Conservation (phyloP, 2,329 filamentous ascomycete genomes). For the Diplodia mutila region DNA sequence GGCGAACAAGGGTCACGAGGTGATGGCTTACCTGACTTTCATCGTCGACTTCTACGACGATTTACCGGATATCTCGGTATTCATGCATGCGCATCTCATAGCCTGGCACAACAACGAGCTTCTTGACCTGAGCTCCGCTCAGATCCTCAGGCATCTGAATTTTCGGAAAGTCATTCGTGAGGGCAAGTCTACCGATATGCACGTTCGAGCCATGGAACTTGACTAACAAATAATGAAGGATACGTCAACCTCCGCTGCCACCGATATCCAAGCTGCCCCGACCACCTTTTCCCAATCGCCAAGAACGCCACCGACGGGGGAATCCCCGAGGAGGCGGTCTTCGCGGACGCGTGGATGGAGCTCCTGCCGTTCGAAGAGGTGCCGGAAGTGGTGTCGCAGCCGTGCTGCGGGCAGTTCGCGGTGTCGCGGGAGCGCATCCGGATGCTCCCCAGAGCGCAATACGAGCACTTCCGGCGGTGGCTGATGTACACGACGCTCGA, state of each 20-base stretch:
- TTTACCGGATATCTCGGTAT: constrained; percentile 31
- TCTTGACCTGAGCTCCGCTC: constrained; percentile 43
- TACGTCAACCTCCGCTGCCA: constrained; percentile 49
- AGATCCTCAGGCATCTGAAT: constrained; percentile 36
- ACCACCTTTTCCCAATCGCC: constrained; percentile 41
- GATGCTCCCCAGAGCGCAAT: constrained; percentile 50
- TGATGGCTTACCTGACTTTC: constrained; percentile 33
- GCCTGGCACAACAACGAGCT: constrained; percentile 29
- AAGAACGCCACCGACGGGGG: constrained; percentile 59
- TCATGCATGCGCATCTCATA: constrained; percentile 29
- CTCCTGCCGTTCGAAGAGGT: constrained; percentile 24
- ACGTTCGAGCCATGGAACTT: constrained; percentile 34
- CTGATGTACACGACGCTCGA: constrained; percentile 53
- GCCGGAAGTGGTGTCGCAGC: constrained; percentile 28
- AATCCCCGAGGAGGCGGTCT: constrained; percentile 37
- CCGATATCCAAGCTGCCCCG: constrained; percentile 43
- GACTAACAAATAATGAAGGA: constrained; percentile 30
- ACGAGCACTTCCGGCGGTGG: constrained; percentile 58
- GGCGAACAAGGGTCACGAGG: constrained; percentile 33
- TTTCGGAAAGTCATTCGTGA: constrained; percentile 35
- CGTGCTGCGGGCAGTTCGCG: constrained; percentile 31
- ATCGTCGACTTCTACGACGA: constrained; percentile 34
- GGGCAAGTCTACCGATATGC: constrained; percentile 30
- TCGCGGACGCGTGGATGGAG: constrained; percentile 26
- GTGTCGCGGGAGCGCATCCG: constrained; percentile 28